These are phyloP conservation scores for Aspergillus sp. DNA, from an alignment of 2,329 filamentous ascomycete species.

Conservation along the genomic window DNA sequence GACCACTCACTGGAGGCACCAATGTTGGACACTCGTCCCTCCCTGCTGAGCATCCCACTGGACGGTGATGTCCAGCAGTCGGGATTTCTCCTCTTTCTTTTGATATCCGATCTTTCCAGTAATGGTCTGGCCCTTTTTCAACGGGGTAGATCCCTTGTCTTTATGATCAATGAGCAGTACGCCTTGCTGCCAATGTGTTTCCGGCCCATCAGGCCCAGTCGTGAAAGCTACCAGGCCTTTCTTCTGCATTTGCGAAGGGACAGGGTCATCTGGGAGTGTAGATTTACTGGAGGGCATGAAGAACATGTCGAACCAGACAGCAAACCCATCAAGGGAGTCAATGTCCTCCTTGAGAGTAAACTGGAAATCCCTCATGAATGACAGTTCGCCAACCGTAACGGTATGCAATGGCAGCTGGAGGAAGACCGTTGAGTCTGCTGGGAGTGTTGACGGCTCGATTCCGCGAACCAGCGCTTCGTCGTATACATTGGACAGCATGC, in stretches of 20 bases:
- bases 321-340: slow-evolving; percentile 70
- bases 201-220: slow-evolving; percentile 64
- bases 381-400: slow-evolving; percentile 60
- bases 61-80: slow-evolving; percentile 56
- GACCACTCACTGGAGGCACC: slow-evolving; percentile 29
- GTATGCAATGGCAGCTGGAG: slow-evolving; percentile 68
- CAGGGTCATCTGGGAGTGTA: slow-evolving; percentile 45
- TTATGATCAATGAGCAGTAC: slow-evolving; percentile 58
- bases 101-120: slow-evolving; percentile 61
- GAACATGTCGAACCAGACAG: slow-evolving; percentile 91
- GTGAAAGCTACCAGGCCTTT: slow-evolving; percentile 69
- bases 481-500: slow-evolving; percentile 75
- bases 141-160: slow-evolving; percentile 37
- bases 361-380: slow-evolving; percentile 62
- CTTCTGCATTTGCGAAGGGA: slow-evolving; percentile 51
- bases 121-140: slow-evolving; percentile 50
- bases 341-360: slow-evolving; percentile 53
- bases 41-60: slow-evolving; percentile 48
- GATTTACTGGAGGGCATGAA: slow-evolving; percentile 57
- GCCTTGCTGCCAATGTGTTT: slow-evolving; percentile 88
- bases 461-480: slow-evolving; percentile 72
- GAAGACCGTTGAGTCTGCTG: slow-evolving; percentile 54
- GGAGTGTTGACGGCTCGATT: slow-evolving; percentile 50
- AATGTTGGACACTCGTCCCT: slow-evolving; percentile 33
- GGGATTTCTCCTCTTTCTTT: slow-evolving; percentile 59